Base-by-base conservation (phyloP, 2,329 filamentous ascomycete genomes). In the Diaporthe humulicola region DNA sequence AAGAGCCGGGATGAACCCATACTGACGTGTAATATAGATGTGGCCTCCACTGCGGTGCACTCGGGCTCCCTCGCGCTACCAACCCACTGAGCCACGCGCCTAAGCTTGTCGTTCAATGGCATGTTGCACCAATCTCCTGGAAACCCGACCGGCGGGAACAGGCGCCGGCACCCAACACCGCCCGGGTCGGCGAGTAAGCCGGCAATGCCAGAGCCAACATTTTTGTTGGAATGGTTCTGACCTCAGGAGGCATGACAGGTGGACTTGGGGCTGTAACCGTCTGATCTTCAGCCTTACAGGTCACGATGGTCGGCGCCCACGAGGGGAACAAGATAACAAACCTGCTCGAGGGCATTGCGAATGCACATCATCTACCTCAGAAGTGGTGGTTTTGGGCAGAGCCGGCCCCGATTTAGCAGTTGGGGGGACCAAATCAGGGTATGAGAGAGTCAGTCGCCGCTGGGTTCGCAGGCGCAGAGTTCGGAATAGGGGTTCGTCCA, bases 291-390 rank as follows among this genome's bases (percentile, higher is more conserved):
- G 64, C 64, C 64, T 69, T 69, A 69, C 33, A 52, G 64, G 33
- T 69, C 64, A 69, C 45, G 64, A 40, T 54, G 33, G 14, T 40
- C 5, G 22, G 48, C 33, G n/a, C 12, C 45, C 33, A 40, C 25
- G 48, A 54, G 56, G 33, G 33, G 45, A 9, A 22, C 8, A 1
- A 36, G 10, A 69, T 15, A 69, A 69, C 33, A 69, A 69, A 69
- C 64, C 48, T 40, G 64, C 30, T 69, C 45, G 48, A 9, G 22
- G 52, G 64, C 64, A 54, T 40, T 67, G 33, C 33, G 45, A 38
- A 28, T 67, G 64, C 64, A 67, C 64, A 67, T 67, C 64, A 67
- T 52, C 64, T 67, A 67, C 64, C 64, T 67, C 64, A 54, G 64
- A 69, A 69, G 64, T 36, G 45, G 48, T 69, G 60, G 45, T 54